Evolutionary conservation across 2,329 filamentous ascomycete genomes (phyloP).

Genomic region (Monosporascus sp.): DNA sequence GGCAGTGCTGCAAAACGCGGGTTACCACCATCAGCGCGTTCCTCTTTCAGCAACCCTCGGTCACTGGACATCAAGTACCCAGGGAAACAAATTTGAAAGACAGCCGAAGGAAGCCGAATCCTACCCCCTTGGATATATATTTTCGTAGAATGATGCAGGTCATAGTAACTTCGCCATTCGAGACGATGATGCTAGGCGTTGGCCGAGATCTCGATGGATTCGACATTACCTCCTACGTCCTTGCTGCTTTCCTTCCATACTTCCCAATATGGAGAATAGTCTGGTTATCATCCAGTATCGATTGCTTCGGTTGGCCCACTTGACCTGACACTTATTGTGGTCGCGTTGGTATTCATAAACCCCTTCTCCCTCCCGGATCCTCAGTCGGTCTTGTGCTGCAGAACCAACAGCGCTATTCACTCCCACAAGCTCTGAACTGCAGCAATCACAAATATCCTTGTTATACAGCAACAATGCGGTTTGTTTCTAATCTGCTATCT

Average conservation of each 20-base stretch:
- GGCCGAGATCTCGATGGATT: too few relatives aligned
- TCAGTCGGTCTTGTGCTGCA: neutral
- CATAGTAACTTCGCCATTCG: too few relatives aligned
- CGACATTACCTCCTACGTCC: neutral
- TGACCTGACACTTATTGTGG: neutral
- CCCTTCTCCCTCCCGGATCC: neutral
- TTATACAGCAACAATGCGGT: constrained; percentile 19
- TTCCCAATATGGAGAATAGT: neutral
- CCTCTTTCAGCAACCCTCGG: too few relatives aligned
- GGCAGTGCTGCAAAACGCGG: too few relatives aligned
- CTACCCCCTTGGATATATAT: too few relatives aligned
- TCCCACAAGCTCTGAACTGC: neutral
- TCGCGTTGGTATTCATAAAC: neutral
- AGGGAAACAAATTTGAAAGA: too few relatives aligned
- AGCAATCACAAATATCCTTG: neutral
- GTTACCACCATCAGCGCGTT: too few relatives aligned
- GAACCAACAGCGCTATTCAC: neutral
- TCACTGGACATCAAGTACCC: too few relatives aligned
- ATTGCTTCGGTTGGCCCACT: neutral
- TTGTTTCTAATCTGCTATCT: constrained; percentile 15
- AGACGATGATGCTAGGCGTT: too few relatives aligned
- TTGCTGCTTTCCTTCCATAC: neutral
- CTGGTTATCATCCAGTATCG: neutral
- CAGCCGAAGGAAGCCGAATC: too few relatives aligned
- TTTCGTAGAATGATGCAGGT: too few relatives aligned